Evolutionary conservation across 306 rosid genomes (phyloP), one percentile per base, ranked within the genome.

Genomic region (Delonix regia): DNA sequence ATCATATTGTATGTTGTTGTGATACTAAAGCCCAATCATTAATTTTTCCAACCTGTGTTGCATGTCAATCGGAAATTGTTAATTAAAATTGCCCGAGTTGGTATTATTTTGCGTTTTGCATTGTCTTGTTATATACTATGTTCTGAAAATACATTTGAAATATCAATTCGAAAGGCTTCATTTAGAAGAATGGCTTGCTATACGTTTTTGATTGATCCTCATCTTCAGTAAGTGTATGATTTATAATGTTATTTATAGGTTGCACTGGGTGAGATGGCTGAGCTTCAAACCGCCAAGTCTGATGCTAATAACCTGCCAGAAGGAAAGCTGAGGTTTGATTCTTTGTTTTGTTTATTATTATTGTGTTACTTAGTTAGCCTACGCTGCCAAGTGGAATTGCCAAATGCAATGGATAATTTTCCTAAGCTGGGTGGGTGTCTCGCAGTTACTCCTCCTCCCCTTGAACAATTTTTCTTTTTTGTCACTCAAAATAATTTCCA

Each of bases 221-320:
- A 16, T 36, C 33, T 62, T 62, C 59, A 34, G 63, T 10, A 67
- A 51, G 44, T 44, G 38, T 56, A 47, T 62, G 30, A 77, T 63
- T 44, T 74, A 67, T 84, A 45, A 24, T 62, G 10, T 53, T 33
- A 15, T 72, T 57, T 66, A 22, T 34, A 95, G 98, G 99, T 95
- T 74, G 99, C 98, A 68, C 88, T 93, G 33, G 99, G 97, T 41
- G 97, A 91, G 83, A 91, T 91, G 97, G 91, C 86, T 24, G 98
- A 93, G 87, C 96, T 95, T 91, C 82, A 30, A 73, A 28, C 28
- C 4, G 93, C 92, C 21, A 89, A 91, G 14, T 89, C 85, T 73
- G 90, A 95, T 69, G 98, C 99, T 8, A 92, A 93, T 84, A 77
- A 81, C 78, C 83, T 95, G 81, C 96, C 99, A 7, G 73, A 81